These are phyloP conservation scores for Colletotrichum zoysiae DNA, from an alignment of 2,329 filamentous ascomycete genomes.

Conservation along the genomic window DNA sequence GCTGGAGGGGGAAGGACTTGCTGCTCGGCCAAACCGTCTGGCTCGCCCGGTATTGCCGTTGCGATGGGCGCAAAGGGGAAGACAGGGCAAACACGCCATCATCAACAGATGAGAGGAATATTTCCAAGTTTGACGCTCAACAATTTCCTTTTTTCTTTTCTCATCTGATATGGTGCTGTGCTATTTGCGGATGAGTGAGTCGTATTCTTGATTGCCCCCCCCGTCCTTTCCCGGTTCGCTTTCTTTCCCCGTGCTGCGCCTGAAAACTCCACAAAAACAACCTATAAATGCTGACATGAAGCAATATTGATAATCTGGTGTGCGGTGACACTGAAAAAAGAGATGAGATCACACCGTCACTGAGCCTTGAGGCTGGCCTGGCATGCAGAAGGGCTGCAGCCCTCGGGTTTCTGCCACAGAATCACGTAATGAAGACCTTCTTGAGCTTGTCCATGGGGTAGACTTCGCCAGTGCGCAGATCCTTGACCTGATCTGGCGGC, in stretches of 20 bases:
- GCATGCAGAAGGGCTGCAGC: not conserved
- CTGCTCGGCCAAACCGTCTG: not conserved
- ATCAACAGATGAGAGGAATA: too few relatives aligned
- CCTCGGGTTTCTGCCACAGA: not conserved
- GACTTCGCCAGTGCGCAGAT: conserved; percentile 80
- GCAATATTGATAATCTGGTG: not conserved
- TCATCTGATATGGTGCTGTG: not conserved
- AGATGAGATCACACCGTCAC: not conserved
- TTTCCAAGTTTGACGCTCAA: not conserved
- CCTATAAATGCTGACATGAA: not conserved
- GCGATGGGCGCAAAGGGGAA: not conserved
- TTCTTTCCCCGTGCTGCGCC: not conserved
- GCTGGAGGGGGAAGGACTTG: not conserved
- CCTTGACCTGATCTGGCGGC: conserved; percentile 75
- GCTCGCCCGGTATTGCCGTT: not conserved
- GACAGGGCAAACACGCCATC: not conserved
- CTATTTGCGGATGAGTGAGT: conserved; percentile 7
- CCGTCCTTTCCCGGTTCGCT: not conserved
- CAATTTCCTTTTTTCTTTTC: not conserved
- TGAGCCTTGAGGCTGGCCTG: not conserved
- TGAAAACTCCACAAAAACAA: conserved; percentile 2
- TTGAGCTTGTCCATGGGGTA: conserved; percentile 74
- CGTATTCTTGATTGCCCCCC: not conserved
- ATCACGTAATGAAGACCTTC: conserved; percentile 92
- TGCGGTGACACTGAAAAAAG: not conserved